Base-by-base conservation (phyloP, 108 stramenopile species). In the Aureococcus anophagefferens region DNA sequence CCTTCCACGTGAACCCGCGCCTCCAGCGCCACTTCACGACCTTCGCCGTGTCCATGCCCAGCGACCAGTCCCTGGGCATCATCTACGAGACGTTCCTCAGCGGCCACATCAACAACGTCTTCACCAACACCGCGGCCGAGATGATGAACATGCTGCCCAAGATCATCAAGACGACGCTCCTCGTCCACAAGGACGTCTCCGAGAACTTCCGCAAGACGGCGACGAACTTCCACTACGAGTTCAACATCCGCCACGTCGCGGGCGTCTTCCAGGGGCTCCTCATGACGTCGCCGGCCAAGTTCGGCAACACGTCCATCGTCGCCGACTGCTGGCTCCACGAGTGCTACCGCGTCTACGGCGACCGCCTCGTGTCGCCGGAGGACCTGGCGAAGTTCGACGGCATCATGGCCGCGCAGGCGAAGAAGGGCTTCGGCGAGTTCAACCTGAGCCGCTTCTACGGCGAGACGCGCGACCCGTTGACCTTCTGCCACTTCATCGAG, bases 241-340 rank as follows among this genome's bases (percentile, higher is more conserved):
- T 89, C 75, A 89, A 88, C 79, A 81, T 89, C 63, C 67, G 88
- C 36, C 88, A 89, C 70, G 79, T 89, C 17, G 80, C 81, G 64
- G 82, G 81, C 68, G 88, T 89, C 30, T 89, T 89, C 80, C 85
- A 86, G 40, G 88, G 88, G 46, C 37, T 89, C 59, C 80, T 89
- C 34, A 80, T 88, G 35, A 76, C 84, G 15, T 76, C 81, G 36
- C 83, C 87, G 21, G 70, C 70, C 63, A 64, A 64, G 14, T 84
- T 89, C 62, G 70, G 69, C 33, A 44, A 76, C 45, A 40, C 87
- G 4, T 78, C 86, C 33, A 86, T 83, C 68, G 77, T 87, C 33
- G 85, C 84, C 30, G 73, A 81, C n/a, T 66, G 87, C 64, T 89
- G 88, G 88, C 68, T 87, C 31, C 88, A 89, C 65, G 88, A 89